phyloP scores from a whole-genome alignment of 1,284 basidiomycete genomes.

The Mycena citricolor region DNA sequence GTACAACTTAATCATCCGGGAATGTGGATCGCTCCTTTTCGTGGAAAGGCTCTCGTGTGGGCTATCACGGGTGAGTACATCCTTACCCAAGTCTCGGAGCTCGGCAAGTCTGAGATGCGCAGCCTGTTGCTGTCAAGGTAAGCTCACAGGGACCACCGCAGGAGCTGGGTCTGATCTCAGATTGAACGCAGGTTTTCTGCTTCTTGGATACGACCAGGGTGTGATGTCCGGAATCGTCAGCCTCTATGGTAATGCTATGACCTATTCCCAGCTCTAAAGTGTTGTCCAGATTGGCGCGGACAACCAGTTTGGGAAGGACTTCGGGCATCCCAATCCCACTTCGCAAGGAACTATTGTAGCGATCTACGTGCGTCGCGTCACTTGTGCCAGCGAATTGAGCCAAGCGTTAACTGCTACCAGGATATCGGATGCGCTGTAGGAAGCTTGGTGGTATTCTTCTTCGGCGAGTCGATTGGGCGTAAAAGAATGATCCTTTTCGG shows the following conservation, averaged over 20 bases:
- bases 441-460: conserved; percentile 40
- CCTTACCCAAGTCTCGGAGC: background rate
- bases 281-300: conserved; percentile 38
- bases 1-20: no score
- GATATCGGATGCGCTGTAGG: conserved; percentile 43
- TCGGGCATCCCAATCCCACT: conserved; percentile 39
- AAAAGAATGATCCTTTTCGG: conserved; percentile 45
- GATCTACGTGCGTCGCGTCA: conserved; percentile 27
- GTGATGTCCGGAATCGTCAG: conserved; percentile 48
- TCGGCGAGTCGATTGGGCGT: conserved; percentile 40
- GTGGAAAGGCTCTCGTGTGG: conserved; percentile 41
- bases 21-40: conserved; percentile 39
- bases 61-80: conserved; percentile 38
- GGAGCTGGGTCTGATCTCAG: no score
- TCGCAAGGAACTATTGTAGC: conserved; percentile 41
- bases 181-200: conserved; percentile 34
- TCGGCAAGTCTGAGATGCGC: background rate
- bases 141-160: no score
- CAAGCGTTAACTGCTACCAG: conserved; percentile 22
- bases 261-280: background rate
- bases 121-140: conserved; percentile 45
- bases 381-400: background rate
- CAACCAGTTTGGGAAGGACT: conserved; percentile 43
- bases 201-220: conserved; percentile 47
- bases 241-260: background rate